Base-by-base conservation (phyloP, 306 rosid genomes). In the Comarum palustre region DNA sequence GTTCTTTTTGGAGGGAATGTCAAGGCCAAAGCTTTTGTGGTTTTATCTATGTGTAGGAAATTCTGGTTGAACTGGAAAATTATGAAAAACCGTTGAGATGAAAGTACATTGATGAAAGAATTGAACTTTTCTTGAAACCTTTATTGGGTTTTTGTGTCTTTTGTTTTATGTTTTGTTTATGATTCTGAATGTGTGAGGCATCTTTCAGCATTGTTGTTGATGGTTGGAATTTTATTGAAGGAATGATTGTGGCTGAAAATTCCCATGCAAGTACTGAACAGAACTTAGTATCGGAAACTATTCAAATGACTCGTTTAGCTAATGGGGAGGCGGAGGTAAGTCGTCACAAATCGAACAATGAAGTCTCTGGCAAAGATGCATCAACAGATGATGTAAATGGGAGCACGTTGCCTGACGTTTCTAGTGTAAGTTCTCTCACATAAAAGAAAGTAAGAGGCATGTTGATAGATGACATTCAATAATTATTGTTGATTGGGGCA, bases 281-380 rank as follows among this genome's bases (percentile, higher is more conserved):
- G 50, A 78, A 51, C 75, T 74, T 75, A 84, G 87, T 74, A 61
- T 45, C 76, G 51, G 87, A 78, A 83, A 72, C 73, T 14, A 24
- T 76, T n/a, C 66, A 74, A 76, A 79, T 76, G 85, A 82, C 79
- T 75, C 84, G 79, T 57, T 43, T 81, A 20, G 52, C 71, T 32
- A 85, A 83, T 72, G 86, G 85, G 15, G 92, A 81, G 78, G 85
- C 82, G 41, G 88, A 84, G 70, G 81, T 57, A 72, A 80, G 75
- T 85, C 73, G 68, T 87, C 85, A 39, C 66, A 87, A 82, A 75
- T 82, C 85, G 58, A 76, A 73, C 38, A 77, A 79, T 55, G 78
- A 81, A 78, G 45, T 67, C 36, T 73, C 73, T 9, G 32, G 71
- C 45, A 74, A 50, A 22, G 76, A 75, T 72, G 75, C n/a, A 0